Base-by-base conservation (phyloP, 2,329 filamentous ascomycete species). In the Drechslerella coelobrocha region DNA sequence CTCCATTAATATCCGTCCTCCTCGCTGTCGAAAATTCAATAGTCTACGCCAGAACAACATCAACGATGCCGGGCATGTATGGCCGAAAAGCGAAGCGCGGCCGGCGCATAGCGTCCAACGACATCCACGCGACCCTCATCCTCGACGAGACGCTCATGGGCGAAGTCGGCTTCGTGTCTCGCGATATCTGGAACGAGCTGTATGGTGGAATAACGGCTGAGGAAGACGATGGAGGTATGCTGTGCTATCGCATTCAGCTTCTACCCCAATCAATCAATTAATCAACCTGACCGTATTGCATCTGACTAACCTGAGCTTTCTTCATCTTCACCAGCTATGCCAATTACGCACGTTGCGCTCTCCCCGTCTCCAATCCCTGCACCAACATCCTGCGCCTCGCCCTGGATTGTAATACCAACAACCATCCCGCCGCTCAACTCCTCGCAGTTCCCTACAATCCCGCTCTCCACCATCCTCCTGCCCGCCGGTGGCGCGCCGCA, bases 391-490 rank as follows among this genome's bases (percentile, higher is more conserved):
- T 87, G 73, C 26, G 66, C 73, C 65, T 85, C 86, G 17, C 83
- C 85, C 50, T 99, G 94, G 94, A 91, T 91, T 6, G 85, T 97
- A 53, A 85, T 97, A 31, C 90, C 93, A 0, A 85, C 96, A 68
- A 83, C 83, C 21, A 82, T 83, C 59, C 81, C 79, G 61, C 78
- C 75, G n/a, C 76, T 75, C 72, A 80, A 79, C 75, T 78, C 77
- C 72, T 80, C 79, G 17, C 79, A 82, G 73, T 87, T 87, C 43
- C 82, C 85, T 45, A 83, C 85, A 8, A 83, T 92, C 45, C 85
- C 90, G 17, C 85, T 89, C 73, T 91, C 89, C 3, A 95, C 90
- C 0, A 84, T 97, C 39, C 88, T 92, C 72, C 89, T 93, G 84
- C 1, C 82, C 95, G 48, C 88, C 90, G 75, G 85, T 87, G 76